Evolutionary conservation across 2,329 filamentous ascomycete genomes (phyloP).

Genomic region (Sporothrix protearum): DNA sequence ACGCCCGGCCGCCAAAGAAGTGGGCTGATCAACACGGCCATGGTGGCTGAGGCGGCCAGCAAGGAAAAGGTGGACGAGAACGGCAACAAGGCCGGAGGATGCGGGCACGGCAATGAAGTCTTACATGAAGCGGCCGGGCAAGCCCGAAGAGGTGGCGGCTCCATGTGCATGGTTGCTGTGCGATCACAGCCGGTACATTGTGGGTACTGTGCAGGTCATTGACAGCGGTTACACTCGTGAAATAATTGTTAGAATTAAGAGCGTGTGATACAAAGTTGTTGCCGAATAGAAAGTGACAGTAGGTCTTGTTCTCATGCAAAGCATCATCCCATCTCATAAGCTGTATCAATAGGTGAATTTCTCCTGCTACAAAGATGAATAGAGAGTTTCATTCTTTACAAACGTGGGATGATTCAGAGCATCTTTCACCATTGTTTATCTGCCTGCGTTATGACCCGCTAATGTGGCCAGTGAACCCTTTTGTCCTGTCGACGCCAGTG

Average conservation of each 20-base stretch:
- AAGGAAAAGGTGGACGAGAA: not conserved
- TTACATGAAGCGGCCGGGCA: not conserved
- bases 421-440: too few relatives aligned
- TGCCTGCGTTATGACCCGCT: not conserved
- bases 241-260: too few relatives aligned
- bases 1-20: not conserved
- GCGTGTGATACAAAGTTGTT: too few relatives aligned
- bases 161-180: conserved; percentile 1
- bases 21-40: conserved; percentile 1
- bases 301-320: too few relatives aligned
- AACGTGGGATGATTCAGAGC: too few relatives aligned
- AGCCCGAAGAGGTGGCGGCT: not conserved
- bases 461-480: not conserved
- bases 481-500: not conserved
- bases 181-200: not conserved
- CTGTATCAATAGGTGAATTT: too few relatives aligned
- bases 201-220: conserved; percentile 1
- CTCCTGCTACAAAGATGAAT: too few relatives aligned
- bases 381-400: too few relatives aligned
- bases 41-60: not conserved
- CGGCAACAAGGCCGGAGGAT: not conserved
- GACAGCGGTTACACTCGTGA: conserved; percentile 37
- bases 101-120: not conserved
- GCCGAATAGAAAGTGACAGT: too few relatives aligned
- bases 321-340: too few relatives aligned